Evolutionary conservation across 352 stramenopile genomes (phyloP), one percentile per base, ranked within the genome.

Genomic region (Phytophthora niederhauseri): DNA sequence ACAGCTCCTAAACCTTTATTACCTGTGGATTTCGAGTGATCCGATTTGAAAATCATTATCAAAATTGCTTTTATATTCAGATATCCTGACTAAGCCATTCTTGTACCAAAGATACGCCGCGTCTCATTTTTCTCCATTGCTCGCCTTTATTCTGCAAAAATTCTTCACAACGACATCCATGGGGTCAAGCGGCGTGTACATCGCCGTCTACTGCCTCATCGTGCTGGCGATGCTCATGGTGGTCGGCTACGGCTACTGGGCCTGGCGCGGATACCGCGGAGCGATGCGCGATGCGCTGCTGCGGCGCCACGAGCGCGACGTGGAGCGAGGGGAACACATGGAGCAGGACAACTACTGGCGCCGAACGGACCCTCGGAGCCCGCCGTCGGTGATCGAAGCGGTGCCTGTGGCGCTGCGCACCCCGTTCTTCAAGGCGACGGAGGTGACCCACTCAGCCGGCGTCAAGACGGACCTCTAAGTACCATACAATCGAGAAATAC

Each of bases 141-240:
- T 49, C 34, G 34, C 11, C n/a, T n/a, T n/a, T 48, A 22, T 48
- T 20, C 15, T 49, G 22, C 41, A 19, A 49, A 7, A 12, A 31
- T 31, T 31, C 36, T 43, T 17, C 7, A 41, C 36, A 45, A 45
- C 12, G 36, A 15, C 12, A 45, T 12, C 15, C n/a, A 75, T 71
- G 51, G 51, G 62, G 52, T 45, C 57, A 12, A 67, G 55, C 36
- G 60, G 56, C 24, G 68, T 53, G 46, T 79, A 71, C 68, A 61
- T 74, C 52, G 52, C 64, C 19, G 60, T 76, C 8, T 80, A 80
- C 52, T 77, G 70, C 65, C 43, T 80, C 17, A 49, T 73, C n/a
- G 43, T 80, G 41, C 54, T 75, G 15, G 70, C 51, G n/a, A 71
- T 77, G 70, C 50, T 80, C n/a, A 20, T 69, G 22, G 63, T 72